Evolutionary conservation across 2,329 filamentous ascomycete genomes (phyloP), one percentile per base, ranked within the genome.

Genomic region (Calonectria honghensis): DNA sequence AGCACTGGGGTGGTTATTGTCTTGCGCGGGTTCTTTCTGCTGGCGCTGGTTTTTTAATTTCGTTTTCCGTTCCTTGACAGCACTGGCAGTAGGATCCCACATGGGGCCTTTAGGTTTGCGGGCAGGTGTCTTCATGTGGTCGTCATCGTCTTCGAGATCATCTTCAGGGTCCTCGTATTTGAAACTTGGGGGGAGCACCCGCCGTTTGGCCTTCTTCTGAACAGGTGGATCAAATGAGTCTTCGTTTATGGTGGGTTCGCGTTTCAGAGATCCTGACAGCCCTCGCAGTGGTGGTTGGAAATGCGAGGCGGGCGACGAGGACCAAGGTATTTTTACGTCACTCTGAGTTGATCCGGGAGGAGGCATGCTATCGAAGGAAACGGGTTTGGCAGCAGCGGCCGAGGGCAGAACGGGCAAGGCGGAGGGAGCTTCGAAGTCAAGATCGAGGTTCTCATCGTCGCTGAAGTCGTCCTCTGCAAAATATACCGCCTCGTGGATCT

Each of bases 391-490:
- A 35, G 75, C 51, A 73, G 78, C 73, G 27, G 48, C 35, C 4
- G 79, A 70, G 76, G 79, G 83, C 7, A 79, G 77, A 79, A 85
- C 20, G 10, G 88, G 88, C 4, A 91, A 87, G 2, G 90, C 87
- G 1, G 87, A 84, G 0, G 93, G 91, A 73, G 91, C 89, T 73
- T 94, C 89, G 67, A 92, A 90, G 76, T 96, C 90, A 27, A 94
- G 85, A 75, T 95, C 94, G 31, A 98, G 87, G 70, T 95, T 91
- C 27, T 93, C 90, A 79, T 98, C 96, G 82, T 96, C 94, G 80
- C 95, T 95, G 78, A 98, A 97, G 81, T 98, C 96, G 79, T 96
- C 93, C 76, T 96, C 94, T 74, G 92, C 91, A 76, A 96, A 94
- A 74, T 90, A 91, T 13, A 94, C 90, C 10, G 78, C 75, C 14